These are phyloP conservation scores for Monascus ruber DNA, from an alignment of 2,329 filamentous ascomycete species.

Conservation along the genomic window DNA sequence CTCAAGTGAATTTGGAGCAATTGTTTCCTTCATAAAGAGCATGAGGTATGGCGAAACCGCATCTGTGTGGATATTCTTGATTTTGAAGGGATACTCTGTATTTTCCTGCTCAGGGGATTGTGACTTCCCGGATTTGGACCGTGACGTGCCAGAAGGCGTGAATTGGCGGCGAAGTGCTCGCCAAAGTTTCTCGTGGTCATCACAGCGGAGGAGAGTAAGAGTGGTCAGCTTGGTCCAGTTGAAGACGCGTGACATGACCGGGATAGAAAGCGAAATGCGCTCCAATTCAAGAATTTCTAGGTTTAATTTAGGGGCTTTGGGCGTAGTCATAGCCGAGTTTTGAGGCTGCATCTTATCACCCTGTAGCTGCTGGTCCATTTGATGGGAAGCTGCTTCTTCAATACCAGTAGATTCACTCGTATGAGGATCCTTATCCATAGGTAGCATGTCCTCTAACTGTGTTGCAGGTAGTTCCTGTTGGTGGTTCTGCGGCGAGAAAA, in stretches of 20 bases:
- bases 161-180: slow-evolving; percentile 56
- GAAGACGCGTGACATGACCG: slow-evolving; percentile 57
- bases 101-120: not conserved
- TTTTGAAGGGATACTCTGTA: slow-evolving; percentile 49
- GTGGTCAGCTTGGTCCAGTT: slow-evolving; percentile 64
- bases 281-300: slow-evolving; percentile 67
- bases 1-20: slow-evolving; percentile 70
- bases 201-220: slow-evolving; percentile 63
- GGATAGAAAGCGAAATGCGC: slow-evolving; percentile 59
- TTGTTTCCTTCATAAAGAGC: slow-evolving; percentile 62
- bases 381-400: too few species aligned
- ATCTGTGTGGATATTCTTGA: slow-evolving; percentile 69
- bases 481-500: too few species aligned
- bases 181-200: slow-evolving; percentile 64
- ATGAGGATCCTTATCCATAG: too few species aligned
- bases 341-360: too few species aligned
- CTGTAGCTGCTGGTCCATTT: too few species aligned
- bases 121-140: not conserved
- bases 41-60: slow-evolving; percentile 57
- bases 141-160: slow-evolving; percentile 28
- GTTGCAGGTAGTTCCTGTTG: too few species aligned
- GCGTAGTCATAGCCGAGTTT: slow-evolving; percentile 8
- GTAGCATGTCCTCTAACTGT: too few species aligned
- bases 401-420: too few species aligned
- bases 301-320: slow-evolving; percentile 45